phyloP scores from a whole-genome alignment of 78 protist species.

The Salpingoeca rosetta region DNA sequence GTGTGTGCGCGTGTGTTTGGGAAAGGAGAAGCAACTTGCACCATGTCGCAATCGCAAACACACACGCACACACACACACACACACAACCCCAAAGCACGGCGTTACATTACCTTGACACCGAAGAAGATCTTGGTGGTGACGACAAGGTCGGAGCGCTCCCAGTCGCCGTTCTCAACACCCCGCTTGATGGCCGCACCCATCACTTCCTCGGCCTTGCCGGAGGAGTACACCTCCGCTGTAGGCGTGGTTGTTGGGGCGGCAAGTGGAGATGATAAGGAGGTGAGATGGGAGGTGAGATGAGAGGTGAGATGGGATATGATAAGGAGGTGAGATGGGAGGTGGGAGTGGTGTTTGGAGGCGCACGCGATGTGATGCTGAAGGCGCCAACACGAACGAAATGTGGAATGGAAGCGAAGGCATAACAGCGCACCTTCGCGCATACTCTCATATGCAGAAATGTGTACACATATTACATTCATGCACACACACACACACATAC shows the following conservation, averaged over 20 bases:
- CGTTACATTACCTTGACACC: too few relatives aligned
- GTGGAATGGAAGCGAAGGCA: not conserved
- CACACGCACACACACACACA: slow-evolving; percentile 2
- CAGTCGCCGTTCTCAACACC: slow-evolving; percentile 24
- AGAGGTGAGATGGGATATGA: too few relatives aligned
- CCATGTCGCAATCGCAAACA: not conserved
- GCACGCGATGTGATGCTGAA: too few relatives aligned
- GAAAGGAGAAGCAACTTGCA: not conserved
- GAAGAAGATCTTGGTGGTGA: slow-evolving; percentile 34
- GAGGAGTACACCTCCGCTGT: not conserved
- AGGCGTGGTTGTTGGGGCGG: not conserved
- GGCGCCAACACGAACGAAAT: too few relatives aligned
- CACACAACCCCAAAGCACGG: slow-evolving; percentile 20
- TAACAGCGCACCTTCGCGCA: slow-evolving; percentile 12
- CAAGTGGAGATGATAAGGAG: not conserved
- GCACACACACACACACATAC: not conserved
- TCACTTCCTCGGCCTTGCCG: slow-evolving; percentile 26
- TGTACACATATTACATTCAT: not conserved
- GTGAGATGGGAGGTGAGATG: not conserved
- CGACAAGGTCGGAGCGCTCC: slow-evolving; percentile 6
- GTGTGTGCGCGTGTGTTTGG: not conserved
- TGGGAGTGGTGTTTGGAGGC: too few relatives aligned
- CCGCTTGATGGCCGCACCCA: slow-evolving; percentile 22
- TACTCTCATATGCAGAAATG: not conserved
- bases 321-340: too few relatives aligned